Conservation (phyloP, 768 basidiomycete species). For the Suillus fuscotomentosus region DNA sequence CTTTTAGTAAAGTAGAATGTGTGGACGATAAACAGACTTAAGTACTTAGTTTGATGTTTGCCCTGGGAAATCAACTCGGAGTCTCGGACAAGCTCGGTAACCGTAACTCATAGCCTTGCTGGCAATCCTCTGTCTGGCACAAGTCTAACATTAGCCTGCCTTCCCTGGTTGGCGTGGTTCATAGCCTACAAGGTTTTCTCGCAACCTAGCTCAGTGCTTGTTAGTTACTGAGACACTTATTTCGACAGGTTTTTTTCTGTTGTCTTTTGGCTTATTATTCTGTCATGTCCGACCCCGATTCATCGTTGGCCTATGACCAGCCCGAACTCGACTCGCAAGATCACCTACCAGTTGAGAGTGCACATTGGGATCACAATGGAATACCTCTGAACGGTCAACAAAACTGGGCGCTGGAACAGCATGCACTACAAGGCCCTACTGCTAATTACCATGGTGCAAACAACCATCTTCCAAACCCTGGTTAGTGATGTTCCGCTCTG, state of each 20-base stretch:
- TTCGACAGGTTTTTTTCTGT: slow-evolving; percentile 1
- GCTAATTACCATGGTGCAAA: slow-evolving; percentile 17
- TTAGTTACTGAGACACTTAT: background rate
- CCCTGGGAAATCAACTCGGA: slow-evolving; percentile 2
- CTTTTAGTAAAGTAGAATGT: background rate
- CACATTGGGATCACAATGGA: background rate
- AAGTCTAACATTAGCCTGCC: background rate
- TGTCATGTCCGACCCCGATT: slow-evolving; percentile 22
- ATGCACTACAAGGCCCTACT: slow-evolving; percentile 7
- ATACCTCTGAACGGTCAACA: slow-evolving; percentile 7
- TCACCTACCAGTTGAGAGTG: slow-evolving; percentile 4
- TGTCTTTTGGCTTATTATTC: background rate
- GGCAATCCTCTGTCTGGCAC: background rate
- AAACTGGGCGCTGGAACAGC: slow-evolving; percentile 8
- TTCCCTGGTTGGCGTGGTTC: background rate
- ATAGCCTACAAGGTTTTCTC: background rate
- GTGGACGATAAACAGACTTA: background rate
- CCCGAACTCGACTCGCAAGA: slow-evolving; percentile 17
- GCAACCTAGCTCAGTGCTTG: background rate
- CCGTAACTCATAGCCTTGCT: background rate
- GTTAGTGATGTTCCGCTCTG: slow-evolving; percentile 17
- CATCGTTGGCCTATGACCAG: slow-evolving; percentile 26
- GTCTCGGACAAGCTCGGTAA: background rate
- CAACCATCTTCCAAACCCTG: slow-evolving; percentile 6
- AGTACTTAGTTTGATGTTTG: background rate